Evolutionary conservation across 2,329 filamentous ascomycete species (phyloP).

Genomic region (Alternaria sp.): DNA sequence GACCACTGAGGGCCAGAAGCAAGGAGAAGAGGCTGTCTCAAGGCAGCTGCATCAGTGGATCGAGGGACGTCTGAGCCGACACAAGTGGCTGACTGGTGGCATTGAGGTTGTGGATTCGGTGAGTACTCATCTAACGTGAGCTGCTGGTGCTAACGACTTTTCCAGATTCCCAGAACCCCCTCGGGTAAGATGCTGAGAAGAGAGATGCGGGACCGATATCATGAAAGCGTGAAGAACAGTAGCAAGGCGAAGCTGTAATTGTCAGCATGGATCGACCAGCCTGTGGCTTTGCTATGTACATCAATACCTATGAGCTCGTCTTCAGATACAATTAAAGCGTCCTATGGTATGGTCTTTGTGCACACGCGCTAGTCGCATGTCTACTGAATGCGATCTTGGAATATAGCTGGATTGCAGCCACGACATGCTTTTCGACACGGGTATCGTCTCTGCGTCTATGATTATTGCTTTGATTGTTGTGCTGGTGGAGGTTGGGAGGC

Average conservation of each 20-base stretch:
- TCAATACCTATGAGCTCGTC: not conserved
- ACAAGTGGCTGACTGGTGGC: constrained; percentile 41
- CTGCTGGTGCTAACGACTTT: not conserved
- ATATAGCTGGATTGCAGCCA: not conserved
- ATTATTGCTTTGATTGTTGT: not conserved
- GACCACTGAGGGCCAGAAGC: constrained; percentile 18
- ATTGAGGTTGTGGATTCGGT: constrained; percentile 38
- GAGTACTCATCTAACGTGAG: not conserved
- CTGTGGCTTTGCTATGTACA: not conserved
- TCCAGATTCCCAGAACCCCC: constrained; percentile 35
- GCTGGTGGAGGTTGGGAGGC: not conserved
- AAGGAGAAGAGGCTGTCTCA: constrained; percentile 19
- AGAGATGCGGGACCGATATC: constrained; percentile 38
- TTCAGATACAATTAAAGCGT: not conserved
- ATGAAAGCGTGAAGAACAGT: constrained; percentile 27
- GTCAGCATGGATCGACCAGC: not conserved
- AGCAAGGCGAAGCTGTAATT: constrained; percentile 25
- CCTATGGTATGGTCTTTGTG: fast-evolving
- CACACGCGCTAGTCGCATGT: not conserved
- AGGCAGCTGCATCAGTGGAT: constrained; percentile 33
- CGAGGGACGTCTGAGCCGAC: constrained; percentile 27
- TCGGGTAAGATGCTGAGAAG: constrained; percentile 39
- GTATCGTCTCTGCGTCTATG: not conserved
- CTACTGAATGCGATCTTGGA: not conserved
- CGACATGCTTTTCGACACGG: not conserved